Evolutionary conservation across 257 asterid genomes (phyloP).

Genomic region (Penstemon davidsonii): DNA sequence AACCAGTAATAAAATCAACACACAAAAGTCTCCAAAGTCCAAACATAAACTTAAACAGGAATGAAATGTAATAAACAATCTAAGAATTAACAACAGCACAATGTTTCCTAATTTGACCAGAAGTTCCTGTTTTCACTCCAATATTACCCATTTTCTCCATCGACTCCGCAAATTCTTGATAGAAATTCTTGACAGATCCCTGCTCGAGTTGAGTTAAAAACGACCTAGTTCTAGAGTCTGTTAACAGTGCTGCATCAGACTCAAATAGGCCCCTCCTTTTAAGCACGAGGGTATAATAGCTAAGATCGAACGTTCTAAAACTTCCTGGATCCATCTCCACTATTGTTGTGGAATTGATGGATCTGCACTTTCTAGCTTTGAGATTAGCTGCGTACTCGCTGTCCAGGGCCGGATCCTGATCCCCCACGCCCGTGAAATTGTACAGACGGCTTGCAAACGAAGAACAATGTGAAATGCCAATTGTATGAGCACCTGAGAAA

Average conservation of each 20-base stretch:
- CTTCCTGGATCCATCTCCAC: conserved; percentile 80
- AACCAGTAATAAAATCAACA: neutral
- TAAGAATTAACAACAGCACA: conserved; percentile 66
- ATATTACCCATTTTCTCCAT: conserved; percentile 76
- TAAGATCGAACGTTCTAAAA: conserved; percentile 63
- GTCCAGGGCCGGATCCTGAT: conserved; percentile 65
- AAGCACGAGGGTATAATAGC: conserved; percentile 56
- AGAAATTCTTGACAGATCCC: conserved; percentile 43
- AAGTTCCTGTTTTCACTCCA: conserved; percentile 54
- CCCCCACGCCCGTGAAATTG: conserved; percentile 67
- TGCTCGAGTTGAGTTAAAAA: conserved; percentile 33
- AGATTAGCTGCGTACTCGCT: conserved; percentile 65
- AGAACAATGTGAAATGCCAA: conserved; percentile 60
- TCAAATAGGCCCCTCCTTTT: conserved; percentile 65
- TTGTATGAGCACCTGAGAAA: conserved; percentile 71
- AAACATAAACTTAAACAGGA: neutral
- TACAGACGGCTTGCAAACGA: conserved; percentile 52
- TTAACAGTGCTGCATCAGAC: conserved; percentile 58
- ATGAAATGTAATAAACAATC: neutral
- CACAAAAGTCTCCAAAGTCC: neutral
- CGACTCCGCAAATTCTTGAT: conserved; percentile 46
- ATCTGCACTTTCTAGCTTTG: conserved; percentile 47
- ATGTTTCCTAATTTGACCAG: conserved; percentile 58
- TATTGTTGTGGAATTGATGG: conserved; percentile 36
- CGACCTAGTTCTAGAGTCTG: conserved; percentile 41